Evolutionary conservation across 129 eudicot genomes (phyloP), one percentile per base, ranked within the genome.

Genomic region (Artemisia annua): DNA sequence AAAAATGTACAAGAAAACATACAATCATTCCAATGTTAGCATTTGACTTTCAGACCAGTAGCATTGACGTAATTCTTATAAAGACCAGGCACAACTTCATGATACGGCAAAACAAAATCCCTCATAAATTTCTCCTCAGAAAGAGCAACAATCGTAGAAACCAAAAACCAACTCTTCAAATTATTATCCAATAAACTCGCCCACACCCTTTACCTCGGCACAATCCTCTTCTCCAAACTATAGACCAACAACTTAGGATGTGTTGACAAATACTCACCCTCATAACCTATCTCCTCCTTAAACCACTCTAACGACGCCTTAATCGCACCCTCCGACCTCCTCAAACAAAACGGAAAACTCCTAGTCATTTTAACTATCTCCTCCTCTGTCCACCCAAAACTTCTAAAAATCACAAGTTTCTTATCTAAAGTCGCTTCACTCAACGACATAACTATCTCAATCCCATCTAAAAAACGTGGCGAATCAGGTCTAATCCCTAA

Each of bases 151-250:
- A 56, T 43, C 0, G 79, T 49, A 72, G 67, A 77, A 17, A 80
- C 71, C 7, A 53, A 26, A 7, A 11, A 2, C 4, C 35, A 49
- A n/a, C 19, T 74, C 80, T 76, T 80, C 17, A 70, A 56, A 48
- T 50, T 48, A 59, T 80, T 80, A 78, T 80, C 78, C 53, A 69
- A 63, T 67, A 84, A 73, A 24, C 46, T 56, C 18, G 64, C 32
- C 53, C 61, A 24, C 26, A 80, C 80, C 16, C 55, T 52, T 66
- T 62, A 2, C 50, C 87, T 68, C 0, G 87, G 81, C 4, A 72
- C 24, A 48, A 84, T 80, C 69, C 83, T 73, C 59, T 69, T 74
- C 30, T 84, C 80, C 58, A 84, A 77, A 28, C 88, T 77, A 18
- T 60, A 64, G 22, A 22, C 48, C 4, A 84, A 54, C 2, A 80